A percentile compares a stretch with the other conserved stretches of the same genome.
These are phyloP conservation scores for Odonthalia washingtoniensis DNA, from an alignment of 31 red algal species.

Conservation along the genomic window DNA sequence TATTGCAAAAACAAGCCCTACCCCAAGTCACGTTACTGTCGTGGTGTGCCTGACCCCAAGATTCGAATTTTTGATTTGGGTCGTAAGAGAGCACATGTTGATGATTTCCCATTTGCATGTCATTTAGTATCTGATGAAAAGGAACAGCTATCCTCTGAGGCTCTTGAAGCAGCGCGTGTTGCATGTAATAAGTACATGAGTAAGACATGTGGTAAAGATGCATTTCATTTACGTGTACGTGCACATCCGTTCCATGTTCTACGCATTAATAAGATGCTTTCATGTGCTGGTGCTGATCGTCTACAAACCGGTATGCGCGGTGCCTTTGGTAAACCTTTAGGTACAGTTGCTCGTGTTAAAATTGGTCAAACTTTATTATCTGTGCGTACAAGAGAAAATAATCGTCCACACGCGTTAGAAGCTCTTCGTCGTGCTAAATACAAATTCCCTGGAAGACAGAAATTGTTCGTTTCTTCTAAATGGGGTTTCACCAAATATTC, in stretches of 20 bases:
- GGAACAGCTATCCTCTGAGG: slow-evolving; percentile 98
- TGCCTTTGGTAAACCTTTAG: slow-evolving; percentile 99
- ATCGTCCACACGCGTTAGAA: slow-evolving; percentile 82
- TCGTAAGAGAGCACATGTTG: slow-evolving; percentile 93
- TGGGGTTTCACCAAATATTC: slow-evolving; percentile 98
- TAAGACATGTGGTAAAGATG: slow-evolving; percentile 90
- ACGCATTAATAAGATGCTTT: slow-evolving; percentile 99
- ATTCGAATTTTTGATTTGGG: slow-evolving; percentile 99
- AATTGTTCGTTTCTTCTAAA: slow-evolving; percentile 88
- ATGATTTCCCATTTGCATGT: slow-evolving; percentile 92
- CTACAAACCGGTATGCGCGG: slow-evolving; percentile 99
- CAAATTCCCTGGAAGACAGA: slow-evolving; percentile 99
- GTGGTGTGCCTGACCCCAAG: slow-evolving; percentile 99
- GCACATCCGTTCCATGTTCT: slow-evolving; percentile 99
- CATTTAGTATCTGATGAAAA: slow-evolving; percentile 99
- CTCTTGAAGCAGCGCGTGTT: slow-evolving; percentile 97
- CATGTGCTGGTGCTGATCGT: slow-evolving; percentile 99
- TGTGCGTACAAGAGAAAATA: slow-evolving; percentile 90
- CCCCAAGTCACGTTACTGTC: slow-evolving; percentile 99
- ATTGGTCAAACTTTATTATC: slow-evolving; percentile 98
- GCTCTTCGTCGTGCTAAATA: slow-evolving; percentile 98
- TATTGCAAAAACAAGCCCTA: slow-evolving; percentile 99
- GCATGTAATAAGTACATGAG: slow-evolving; percentile 99
- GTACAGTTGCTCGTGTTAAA: slow-evolving; percentile 95
- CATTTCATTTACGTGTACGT: slow-evolving; percentile 97